Conservation (phyloP, 345 rosid genomes). For the Brassica carinata region DNA sequence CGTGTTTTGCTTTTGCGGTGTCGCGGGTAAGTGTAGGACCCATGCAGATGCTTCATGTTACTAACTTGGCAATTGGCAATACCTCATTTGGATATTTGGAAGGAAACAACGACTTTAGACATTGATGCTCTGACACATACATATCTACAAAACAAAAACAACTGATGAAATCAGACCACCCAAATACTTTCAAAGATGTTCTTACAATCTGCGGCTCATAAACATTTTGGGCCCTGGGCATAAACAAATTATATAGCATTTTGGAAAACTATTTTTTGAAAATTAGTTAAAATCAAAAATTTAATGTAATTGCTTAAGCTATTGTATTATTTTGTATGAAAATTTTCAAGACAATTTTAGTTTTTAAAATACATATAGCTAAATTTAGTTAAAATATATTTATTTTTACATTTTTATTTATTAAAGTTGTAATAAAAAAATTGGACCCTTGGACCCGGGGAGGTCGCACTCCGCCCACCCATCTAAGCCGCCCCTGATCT, state of each 20-base stretch:
- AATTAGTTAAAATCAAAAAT: not conserved
- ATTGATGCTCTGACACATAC: not conserved
- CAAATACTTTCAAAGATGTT: not conserved
- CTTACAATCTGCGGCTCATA: not conserved
- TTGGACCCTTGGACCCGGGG: not conserved
- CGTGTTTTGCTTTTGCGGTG: constrained; percentile 37
- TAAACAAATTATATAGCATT: not conserved
- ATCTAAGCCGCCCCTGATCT: not conserved
- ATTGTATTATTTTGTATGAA: too few species aligned
- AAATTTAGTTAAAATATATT: not conserved
- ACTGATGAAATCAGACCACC: not conserved
- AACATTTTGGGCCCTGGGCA: not conserved
- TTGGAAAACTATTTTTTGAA: not conserved
- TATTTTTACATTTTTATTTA: not conserved
- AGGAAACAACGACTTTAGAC: not conserved
- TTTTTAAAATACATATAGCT: not conserved
- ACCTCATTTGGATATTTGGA: not conserved
- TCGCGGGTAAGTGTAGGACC: constrained; percentile 47
- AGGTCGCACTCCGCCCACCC: not conserved
- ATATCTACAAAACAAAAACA: not conserved
- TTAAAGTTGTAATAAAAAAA: too few species aligned
- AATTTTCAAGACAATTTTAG: not conserved
- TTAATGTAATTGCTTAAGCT: not conserved
- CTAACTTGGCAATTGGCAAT: not conserved
- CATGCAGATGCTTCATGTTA: constrained; percentile 30